Percentiles rank a stretch among this genome's conserved stretches.
phyloP scores from a whole-genome alignment of 169 alveolate species.

The Plasmodium fragile region DNA sequence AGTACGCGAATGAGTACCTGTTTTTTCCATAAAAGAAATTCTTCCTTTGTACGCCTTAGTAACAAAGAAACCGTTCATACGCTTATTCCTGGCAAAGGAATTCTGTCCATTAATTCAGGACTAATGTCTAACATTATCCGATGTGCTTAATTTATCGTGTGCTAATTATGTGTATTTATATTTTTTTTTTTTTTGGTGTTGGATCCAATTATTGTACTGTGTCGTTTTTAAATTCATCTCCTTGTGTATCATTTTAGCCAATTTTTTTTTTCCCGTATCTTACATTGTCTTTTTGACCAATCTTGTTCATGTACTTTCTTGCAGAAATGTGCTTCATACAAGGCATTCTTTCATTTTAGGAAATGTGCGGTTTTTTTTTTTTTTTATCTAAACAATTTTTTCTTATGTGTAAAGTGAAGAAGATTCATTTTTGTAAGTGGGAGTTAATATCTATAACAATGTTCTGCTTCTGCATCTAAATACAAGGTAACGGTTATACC shows the following conservation, averaged over 20 bases:
- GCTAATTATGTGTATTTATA: neutral
- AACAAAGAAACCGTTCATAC: neutral
- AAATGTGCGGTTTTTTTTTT: neutral
- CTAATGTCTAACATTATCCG: neutral
- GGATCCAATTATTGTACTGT: neutral
- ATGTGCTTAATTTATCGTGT: neutral
- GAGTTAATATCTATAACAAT: neutral
- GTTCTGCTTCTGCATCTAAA: neutral
- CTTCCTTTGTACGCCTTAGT: neutral
- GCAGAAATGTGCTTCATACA: neutral
- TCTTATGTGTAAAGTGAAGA: neutral
- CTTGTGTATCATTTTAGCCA: neutral
- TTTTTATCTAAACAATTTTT: neutral
- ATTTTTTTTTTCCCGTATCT: no score
- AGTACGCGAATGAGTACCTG: neutral
- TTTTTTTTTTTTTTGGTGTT: neutral
- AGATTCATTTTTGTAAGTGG: neutral
- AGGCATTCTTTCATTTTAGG: neutral
- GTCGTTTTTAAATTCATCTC: neutral
- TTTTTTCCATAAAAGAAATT: neutral
- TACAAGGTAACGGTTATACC: neutral
- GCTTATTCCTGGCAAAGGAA: neutral
- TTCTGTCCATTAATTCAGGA: neutral
- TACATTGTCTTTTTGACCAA: neutral
- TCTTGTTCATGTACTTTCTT: neutral